phyloP scores from a whole-genome alignment of 352 stramenopile species.

The Phytophthora boehmeriae region DNA sequence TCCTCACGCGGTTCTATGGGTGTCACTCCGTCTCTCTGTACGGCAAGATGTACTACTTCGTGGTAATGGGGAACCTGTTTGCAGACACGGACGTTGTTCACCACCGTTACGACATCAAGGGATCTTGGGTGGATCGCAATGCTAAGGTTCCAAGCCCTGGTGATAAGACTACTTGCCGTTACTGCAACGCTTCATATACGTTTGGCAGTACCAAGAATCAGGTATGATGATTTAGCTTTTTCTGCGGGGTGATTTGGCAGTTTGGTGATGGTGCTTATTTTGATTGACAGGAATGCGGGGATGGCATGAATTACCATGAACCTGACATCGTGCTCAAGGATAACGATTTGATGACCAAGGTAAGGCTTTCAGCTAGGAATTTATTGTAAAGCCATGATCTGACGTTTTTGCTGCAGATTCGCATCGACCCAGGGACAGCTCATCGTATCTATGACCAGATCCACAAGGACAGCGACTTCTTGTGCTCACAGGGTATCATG shows the following conservation, averaged over 20 bases:
- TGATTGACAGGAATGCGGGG: conserved; percentile 62
- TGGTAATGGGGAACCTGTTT: conserved; percentile 94
- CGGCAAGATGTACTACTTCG: conserved; percentile 92
- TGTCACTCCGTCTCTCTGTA: conserved; percentile 90
- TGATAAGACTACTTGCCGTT: conserved; percentile 82
- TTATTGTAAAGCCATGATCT: conserved; percentile 1
- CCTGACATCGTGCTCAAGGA: conserved; percentile 90
- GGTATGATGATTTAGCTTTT: conserved; percentile 6
- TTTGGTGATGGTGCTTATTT: conserved; percentile 6
- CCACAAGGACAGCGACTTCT: conserved; percentile 88
- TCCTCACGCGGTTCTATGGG: conserved; percentile 91
- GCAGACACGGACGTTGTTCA: conserved; percentile 86
- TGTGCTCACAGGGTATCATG: conserved; percentile 92
- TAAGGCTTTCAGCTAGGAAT: conserved; percentile 13
- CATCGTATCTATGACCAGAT: conserved; percentile 90
- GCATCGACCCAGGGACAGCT: conserved; percentile 75
- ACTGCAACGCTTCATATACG: conserved; percentile 89
- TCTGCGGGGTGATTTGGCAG: not conserved
- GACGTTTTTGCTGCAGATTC: conserved; percentile 47
- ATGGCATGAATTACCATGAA: conserved; percentile 88
- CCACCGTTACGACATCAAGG: conserved; percentile 93
- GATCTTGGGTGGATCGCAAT: conserved; percentile 89
- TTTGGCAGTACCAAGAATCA: conserved; percentile 87
- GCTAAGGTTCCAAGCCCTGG: conserved; percentile 81
- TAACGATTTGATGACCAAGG: conserved; percentile 90